Conservation (phyloP, 108 stramenopile species). For the Skeletonema marinoi region DNA sequence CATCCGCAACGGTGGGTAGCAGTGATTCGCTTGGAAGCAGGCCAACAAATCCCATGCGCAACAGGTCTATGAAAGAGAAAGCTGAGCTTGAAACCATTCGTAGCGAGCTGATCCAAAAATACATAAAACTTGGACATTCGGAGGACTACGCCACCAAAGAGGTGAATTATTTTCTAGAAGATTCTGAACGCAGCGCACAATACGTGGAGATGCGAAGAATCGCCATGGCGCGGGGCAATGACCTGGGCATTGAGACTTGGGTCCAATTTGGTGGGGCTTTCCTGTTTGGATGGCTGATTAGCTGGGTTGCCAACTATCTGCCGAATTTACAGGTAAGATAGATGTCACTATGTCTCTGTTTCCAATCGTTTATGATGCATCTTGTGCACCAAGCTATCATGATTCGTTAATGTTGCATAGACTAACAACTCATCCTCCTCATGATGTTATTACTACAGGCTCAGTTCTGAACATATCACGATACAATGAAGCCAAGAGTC, state of each 20-base stretch:
- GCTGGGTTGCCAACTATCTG: conserved; percentile 23
- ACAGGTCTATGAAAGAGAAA: conserved; percentile 33
- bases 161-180: conserved; percentile 47
- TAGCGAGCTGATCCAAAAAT: conserved; percentile 45
- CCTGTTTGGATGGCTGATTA: conserved; percentile 29
- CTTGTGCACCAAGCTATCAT: not conserved
- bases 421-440: not conserved
- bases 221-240: conserved; percentile 47
- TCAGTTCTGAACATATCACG: not conserved
- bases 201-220: conserved; percentile 50
- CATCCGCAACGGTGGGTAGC: conserved; percentile 32
- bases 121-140: conserved; percentile 40
- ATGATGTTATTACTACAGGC: not conserved
- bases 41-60: conserved; percentile 11
- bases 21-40: conserved; percentile 20
- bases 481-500: not conserved
- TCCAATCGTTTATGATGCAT: not conserved
- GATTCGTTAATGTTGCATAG: not conserved
- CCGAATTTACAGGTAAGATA: conserved; percentile 18
- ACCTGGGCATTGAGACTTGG: conserved; percentile 43
- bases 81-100: conserved; percentile 41
- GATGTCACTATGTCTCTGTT: not conserved
- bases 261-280: conserved; percentile 46
- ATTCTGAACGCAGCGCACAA: conserved; percentile 39
- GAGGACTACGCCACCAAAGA: conserved; percentile 41